Evolutionary conservation across 1,284 basidiomycete genomes (phyloP), one percentile per base, ranked within the genome.

Genomic region (Bondarzewia mesenterica): DNA sequence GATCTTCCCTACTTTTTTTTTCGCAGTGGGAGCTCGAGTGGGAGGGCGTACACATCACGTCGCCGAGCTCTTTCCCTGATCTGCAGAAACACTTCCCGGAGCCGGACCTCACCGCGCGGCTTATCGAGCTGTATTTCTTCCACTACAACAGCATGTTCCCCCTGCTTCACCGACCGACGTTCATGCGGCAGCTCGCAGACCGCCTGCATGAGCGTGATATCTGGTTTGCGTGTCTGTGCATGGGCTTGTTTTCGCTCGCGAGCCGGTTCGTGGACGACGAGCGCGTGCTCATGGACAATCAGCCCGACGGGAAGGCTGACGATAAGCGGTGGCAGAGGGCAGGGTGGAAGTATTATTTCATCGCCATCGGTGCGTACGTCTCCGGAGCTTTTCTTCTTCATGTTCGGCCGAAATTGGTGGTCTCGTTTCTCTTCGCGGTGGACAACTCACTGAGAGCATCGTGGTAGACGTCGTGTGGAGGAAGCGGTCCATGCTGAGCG

Each of bases 11-110:
- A 32, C 3, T 32, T 32, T 2, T n/a, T 22, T 26, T 41, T 44
- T 8, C 25, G 12, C 48, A 83, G 80, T 85, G 82, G 80, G 82
- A 85, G 60, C 61, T 73, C 44, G 61, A 61, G 21, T 80, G 72
- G 58, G 80, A 82, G 61, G 70, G 73, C 16, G 61, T 67, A 40
- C 65, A 69, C 48, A 51, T 65, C 44, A 69, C 50, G 56, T 65
- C 21, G 55, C 63, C 46, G 50, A 65, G 44, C 47, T 49, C 70
- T 3, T 66, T 76, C 49, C 56, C 60, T 26, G 62, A 62, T 38
- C 58, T 79, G 5, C 59, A 74, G 2, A 59, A 66, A 18, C 61
- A 67, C 47, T 80, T 85, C 53, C 85, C 84, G 14, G 72, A 80
- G 1, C 60, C 64, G 18, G 83, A 74, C 38, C 67, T 80, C 14